Evolutionary conservation across 495 filamentous ascomycete genomes (phyloP).

Genomic region (Lepidopterella palustris): DNA sequence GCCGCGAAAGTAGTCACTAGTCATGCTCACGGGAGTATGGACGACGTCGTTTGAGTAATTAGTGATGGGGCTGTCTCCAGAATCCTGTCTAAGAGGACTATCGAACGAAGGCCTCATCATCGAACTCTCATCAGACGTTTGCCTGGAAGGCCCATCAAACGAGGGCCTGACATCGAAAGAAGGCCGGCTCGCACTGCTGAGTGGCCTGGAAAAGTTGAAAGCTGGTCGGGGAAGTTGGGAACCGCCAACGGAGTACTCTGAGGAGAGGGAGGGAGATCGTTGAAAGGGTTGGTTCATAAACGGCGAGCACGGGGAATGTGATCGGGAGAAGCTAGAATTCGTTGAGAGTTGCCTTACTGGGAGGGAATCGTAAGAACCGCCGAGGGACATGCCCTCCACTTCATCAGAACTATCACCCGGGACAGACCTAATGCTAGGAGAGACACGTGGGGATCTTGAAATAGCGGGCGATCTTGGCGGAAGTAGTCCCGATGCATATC

Average conservation of each 20-base stretch:
- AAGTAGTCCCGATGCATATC: conserved; percentile 45
- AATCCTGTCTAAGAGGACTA: conserved; percentile 38
- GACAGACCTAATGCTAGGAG: conserved; percentile 50
- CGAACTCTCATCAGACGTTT: conserved; percentile 54
- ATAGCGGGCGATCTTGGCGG: conserved; percentile 50
- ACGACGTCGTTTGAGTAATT: conserved; percentile 53
- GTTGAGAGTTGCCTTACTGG: conserved; percentile 35
- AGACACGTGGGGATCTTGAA: conserved; percentile 41
- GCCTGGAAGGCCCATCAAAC: conserved; percentile 50
- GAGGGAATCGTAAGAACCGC: conserved; percentile 29
- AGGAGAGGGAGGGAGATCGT: conserved; percentile 76
- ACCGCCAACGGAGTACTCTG: conserved; percentile 61
- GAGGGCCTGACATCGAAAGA: conserved; percentile 46
- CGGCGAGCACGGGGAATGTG: conserved; percentile 60
- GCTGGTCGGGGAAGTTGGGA: conserved; percentile 61
- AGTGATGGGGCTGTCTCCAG: conserved; percentile 35
- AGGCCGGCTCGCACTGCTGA: conserved; percentile 57
- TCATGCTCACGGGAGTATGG: conserved; percentile 58
- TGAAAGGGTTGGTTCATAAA: conserved; percentile 44
- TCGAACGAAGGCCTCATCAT: conserved; percentile 43
- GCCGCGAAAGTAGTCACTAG: conserved; percentile 53
- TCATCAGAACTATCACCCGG: conserved; percentile 61
- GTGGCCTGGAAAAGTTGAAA: conserved; percentile 88
- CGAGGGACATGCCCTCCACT: conserved; percentile 31
- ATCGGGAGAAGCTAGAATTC: conserved; percentile 47